These are phyloP conservation scores for Quambalaria eucalypti DNA, from an alignment of 1,284 basidiomycete genomes.

Conservation along the genomic window DNA sequence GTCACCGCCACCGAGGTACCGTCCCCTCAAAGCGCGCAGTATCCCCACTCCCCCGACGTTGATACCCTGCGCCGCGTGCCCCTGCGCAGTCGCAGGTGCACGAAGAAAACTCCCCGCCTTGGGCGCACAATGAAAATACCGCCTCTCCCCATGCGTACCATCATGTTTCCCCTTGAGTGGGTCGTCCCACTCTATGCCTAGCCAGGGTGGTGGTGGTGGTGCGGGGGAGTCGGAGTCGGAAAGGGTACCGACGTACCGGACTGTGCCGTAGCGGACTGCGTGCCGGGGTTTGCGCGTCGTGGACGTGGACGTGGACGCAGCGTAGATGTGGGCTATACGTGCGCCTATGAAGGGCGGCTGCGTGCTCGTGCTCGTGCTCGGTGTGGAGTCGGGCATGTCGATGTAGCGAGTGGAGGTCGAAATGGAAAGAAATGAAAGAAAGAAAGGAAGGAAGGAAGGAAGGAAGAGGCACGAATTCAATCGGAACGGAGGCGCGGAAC, in stretches of 20 bases:
- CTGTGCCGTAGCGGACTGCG: constrained; percentile 49
- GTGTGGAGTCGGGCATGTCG: too few relatives aligned
- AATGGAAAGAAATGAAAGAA: too few relatives aligned
- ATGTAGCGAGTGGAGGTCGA: too few relatives aligned
- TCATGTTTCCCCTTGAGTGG: constrained; percentile 72
- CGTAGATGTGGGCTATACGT: too few relatives aligned
- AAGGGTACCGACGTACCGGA: constrained; percentile 64
- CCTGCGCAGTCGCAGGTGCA: neutral
- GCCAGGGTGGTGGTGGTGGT: too few relatives aligned
- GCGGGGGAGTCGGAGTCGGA: constrained; percentile 57
- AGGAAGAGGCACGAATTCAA: too few relatives aligned
- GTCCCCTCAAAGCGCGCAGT: neutral
- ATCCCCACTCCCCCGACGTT: neutral
- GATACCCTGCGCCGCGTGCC: neutral
- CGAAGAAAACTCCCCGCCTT: constrained; percentile 12
- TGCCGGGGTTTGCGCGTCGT: neutral
- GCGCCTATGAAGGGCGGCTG: too few relatives aligned
- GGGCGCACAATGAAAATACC: constrained; percentile 57
- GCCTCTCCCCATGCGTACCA: constrained; percentile 60
- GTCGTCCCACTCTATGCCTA: constrained; percentile 93
- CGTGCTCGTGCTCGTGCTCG: too few relatives aligned
- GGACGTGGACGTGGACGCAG: too few relatives aligned
- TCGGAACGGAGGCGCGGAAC: too few relatives aligned
- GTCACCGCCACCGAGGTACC: too few relatives aligned
- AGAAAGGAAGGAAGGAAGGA: too few relatives aligned